Base-by-base conservation (phyloP, 331 rosid species). In the Malus hybrid region DNA sequence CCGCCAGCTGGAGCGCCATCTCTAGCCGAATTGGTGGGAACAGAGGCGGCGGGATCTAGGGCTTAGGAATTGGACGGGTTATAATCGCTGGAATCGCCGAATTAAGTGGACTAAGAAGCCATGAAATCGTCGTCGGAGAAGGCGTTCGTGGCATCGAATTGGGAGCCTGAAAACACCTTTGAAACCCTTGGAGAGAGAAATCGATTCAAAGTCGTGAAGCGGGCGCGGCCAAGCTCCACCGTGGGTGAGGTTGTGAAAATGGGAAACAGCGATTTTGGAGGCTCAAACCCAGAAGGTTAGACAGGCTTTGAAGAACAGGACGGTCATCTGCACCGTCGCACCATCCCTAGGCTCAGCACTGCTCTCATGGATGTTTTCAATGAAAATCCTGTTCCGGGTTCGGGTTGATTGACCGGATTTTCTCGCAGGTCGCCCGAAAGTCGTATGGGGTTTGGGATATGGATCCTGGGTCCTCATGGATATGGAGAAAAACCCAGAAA, bases 281-380 rank as follows among this genome's bases (percentile, higher is more conserved):
- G 80, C 79, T 76, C 91, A 87, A 68, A 77, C 70, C 83, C 83
- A 75, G 73, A 63, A 80, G 77, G n/a, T 68, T 7, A 84, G 73
- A 39, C 90, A 83, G 68, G 81, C 65, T 39, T 84, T 74, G 81
- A 84, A 79, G 78, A 81, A 87, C 70, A 87, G 75, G 73, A 86
- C 84, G 84, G 84, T 86, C 90, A 86, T 86, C 80, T 62, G 87
- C 75, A 81, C 78, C 72, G 82, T 82, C 86, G 72, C 83, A 61
- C 90, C 88, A 82, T 80, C 82, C 72, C 66, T 75, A 63, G 85
- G 73, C 80, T 80, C 89, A 58, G 81, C 81, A 67, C 77, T 68
- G 63, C 81, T 78, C 80, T 85, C 89, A 50, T 77, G 80, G 28
- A 80, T 63, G 46, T 85, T 85, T 73, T 85, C 86, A 46, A 85